Evolutionary conservation across 108 stramenopile genomes (phyloP).

Genomic region (Cylindrotheca closterium): DNA sequence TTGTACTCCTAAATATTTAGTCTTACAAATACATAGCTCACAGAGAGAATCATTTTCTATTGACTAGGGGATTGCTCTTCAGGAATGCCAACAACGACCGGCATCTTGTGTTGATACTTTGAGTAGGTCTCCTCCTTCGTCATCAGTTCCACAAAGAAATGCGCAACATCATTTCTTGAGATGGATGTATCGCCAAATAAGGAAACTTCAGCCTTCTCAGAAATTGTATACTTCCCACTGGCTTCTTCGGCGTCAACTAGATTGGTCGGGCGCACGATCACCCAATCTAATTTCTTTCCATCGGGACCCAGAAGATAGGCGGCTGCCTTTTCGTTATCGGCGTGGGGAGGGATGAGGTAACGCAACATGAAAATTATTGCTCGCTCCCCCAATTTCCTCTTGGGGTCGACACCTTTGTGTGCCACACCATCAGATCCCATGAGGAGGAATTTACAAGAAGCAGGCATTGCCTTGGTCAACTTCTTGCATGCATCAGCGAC

Average conservation of each 20-base stretch:
- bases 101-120: too few relatives aligned
- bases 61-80: too few relatives aligned
- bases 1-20: too few relatives aligned
- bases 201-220: slow-evolving; percentile 10
- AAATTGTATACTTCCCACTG: slow-evolving; percentile 30
- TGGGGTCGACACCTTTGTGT: slow-evolving; percentile 37
- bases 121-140: too few relatives aligned
- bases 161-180: too few relatives aligned
- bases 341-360: slow-evolving; percentile 53
- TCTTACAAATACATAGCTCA: too few relatives aligned
- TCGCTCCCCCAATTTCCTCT: slow-evolving; percentile 33
- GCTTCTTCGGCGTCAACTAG: slow-evolving; percentile 44
- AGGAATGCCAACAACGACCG: too few relatives aligned
- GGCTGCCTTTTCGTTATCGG: slow-evolving; percentile 63
- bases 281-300: slow-evolving; percentile 38
- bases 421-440: slow-evolving; percentile 65
- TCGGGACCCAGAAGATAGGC: slow-evolving; percentile 21
- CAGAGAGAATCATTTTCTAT: too few relatives aligned
- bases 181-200: too few relatives aligned
- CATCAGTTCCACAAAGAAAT: too few relatives aligned
- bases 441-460: slow-evolving; percentile 38
- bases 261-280: slow-evolving; percentile 57
- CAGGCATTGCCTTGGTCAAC: slow-evolving; percentile 19
- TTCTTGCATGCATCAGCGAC: slow-evolving; percentile 29
- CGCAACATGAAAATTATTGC: slow-evolving; percentile 30